Conservation (phyloP, 2,329 filamentous ascomycete genomes). For the Knufia fluminis region DNA sequence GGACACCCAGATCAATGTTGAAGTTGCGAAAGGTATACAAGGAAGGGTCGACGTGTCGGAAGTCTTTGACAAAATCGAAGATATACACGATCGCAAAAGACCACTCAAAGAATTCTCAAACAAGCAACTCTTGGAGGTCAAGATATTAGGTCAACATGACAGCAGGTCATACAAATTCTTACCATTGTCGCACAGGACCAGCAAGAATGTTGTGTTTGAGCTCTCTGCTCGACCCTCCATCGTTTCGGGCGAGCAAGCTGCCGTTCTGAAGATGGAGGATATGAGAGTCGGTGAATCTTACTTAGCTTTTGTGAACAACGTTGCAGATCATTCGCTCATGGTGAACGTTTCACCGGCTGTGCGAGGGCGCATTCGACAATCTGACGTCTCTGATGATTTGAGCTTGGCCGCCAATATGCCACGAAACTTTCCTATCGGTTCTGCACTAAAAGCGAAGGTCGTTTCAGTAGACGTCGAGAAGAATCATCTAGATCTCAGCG, state of each 20-base stretch:
- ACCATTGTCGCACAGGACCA: conserved; percentile 75
- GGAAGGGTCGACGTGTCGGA: conserved; percentile 92
- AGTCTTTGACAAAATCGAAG: conserved; percentile 77
- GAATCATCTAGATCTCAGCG: conserved; percentile 75
- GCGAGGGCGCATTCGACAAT: conserved; percentile 68
- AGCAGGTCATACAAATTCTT: conserved; percentile 84
- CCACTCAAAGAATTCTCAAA: conserved; percentile 67
- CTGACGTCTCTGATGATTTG: conserved; percentile 81
- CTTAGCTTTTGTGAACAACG: conserved; percentile 85
- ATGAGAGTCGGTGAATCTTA: conserved; percentile 62
- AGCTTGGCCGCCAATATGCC: conserved; percentile 66
- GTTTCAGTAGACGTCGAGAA: conserved; percentile 62
- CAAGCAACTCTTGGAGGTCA: conserved; percentile 63
- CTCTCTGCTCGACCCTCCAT: conserved; percentile 68
- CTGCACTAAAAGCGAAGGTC: conserved; percentile 71
- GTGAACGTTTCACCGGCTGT: conserved; percentile 83
- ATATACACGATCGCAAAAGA: conserved; percentile 71
- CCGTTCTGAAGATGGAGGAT: conserved; percentile 61
- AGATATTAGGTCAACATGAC: conserved; percentile 79
- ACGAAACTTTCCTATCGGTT: conserved; percentile 80
- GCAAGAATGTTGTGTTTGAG: conserved; percentile 72
- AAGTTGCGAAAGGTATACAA: conserved; percentile 75
- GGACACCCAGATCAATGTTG: conserved; percentile 84
- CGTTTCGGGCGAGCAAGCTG: conserved; percentile 44
- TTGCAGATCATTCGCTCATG: conserved; percentile 72